Evolutionary conservation across 78 protist genomes (phyloP).

Genomic region (Speleostelium caveatum): DNA sequence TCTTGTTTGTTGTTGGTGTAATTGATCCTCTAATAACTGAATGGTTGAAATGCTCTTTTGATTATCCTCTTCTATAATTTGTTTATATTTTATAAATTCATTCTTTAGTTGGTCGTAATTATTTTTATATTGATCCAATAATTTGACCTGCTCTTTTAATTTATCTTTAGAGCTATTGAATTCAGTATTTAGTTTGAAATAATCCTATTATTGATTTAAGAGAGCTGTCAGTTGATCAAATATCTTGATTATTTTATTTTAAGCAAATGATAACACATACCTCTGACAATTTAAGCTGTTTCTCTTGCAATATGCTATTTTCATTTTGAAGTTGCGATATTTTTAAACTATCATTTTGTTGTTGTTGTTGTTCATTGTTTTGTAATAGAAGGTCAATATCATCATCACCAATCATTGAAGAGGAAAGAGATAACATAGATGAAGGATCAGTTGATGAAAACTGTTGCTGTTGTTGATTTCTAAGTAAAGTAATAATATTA

Average conservation of each 20-base stretch:
- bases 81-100: background rate
- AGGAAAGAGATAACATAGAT: background rate
- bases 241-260: too few species aligned
- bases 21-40: background rate
- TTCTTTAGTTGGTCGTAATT: background rate
- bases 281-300: background rate
- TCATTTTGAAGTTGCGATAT: too few species aligned
- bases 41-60: background rate
- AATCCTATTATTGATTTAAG: too few species aligned
- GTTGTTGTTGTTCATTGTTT: too few species aligned
- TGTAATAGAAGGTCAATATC: too few species aligned
- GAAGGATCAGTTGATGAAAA: background rate
- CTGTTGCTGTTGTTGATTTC: conserved; percentile 13
- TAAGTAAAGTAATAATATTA: background rate
- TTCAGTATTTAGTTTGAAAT: too few species aligned
- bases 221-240: too few species aligned
- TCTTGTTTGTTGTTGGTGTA: background rate
- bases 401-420: background rate
- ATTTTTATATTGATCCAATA: background rate
- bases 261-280: too few species aligned
- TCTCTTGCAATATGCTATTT: background rate
- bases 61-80: background rate
- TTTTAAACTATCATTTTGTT: too few species aligned
- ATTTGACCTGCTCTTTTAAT: background rate
- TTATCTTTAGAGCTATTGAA: too few species aligned